Evolutionary conservation across 345 rosid species (phyloP).

Genomic region (Eucalyptus tenuipes): DNA sequence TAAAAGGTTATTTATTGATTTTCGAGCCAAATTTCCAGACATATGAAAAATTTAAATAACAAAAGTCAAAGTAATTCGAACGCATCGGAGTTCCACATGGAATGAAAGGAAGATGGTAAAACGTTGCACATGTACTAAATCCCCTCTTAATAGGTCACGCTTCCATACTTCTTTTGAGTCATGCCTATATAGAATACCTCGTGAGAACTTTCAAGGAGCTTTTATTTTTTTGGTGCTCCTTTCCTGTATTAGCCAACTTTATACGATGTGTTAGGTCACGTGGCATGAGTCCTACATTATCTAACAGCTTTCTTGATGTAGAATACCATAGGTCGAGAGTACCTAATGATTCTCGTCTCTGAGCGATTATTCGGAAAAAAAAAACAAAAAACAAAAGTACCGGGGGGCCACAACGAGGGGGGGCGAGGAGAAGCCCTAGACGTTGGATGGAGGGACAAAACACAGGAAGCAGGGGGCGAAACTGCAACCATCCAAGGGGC

Average conservation of each 20-base stretch:
- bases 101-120: not conserved
- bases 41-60: not conserved
- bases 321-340: not conserved
- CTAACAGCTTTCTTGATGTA: not conserved
- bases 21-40: accelerated
- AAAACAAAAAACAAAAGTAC: accelerated
- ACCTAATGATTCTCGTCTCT: not conserved
- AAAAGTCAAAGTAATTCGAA: not conserved
- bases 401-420: not conserved
- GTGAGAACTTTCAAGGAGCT: not conserved
- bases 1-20: not conserved
- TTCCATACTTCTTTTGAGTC: not conserved
- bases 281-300: not conserved
- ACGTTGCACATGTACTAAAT: not conserved
- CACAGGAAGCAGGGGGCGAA: not conserved
- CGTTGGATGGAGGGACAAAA: not conserved
- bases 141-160: not conserved
- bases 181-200: not conserved
- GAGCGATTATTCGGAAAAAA: not conserved
- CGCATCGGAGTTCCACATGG: accelerated
- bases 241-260: not conserved
- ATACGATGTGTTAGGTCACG: not conserved
- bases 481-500: not conserved
- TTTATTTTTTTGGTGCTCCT: not conserved
- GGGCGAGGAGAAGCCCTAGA: not conserved